Conservation (phyloP, 2,329 filamentous ascomycete genomes). For the Beauveria asiatica region DNA sequence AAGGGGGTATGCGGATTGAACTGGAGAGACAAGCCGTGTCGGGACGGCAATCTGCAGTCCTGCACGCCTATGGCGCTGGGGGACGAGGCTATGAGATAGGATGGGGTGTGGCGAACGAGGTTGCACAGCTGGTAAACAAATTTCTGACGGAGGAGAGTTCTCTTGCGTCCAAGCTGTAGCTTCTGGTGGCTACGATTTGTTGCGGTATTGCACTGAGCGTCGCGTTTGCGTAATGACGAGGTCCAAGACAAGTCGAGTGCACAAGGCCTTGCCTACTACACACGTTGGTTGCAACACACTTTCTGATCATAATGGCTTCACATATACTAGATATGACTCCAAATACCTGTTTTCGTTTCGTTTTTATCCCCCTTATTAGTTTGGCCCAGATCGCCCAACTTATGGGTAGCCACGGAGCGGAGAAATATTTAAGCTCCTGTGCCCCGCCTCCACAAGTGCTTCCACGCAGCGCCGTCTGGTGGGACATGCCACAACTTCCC, state of each 20-base stretch:
- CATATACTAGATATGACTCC: neutral
- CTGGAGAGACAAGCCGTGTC: neutral
- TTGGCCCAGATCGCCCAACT: neutral
- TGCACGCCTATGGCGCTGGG: slow-evolving; percentile 53
- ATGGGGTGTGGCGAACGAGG: slow-evolving; percentile 49
- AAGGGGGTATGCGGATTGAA: slow-evolving; percentile 30
- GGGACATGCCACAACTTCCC: slow-evolving; percentile 12
- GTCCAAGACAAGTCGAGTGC: neutral
- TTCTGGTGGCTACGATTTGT: too few species aligned
- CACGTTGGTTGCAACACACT: neutral
- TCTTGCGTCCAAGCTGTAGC: neutral
- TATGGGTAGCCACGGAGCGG: slow-evolving; percentile 4
- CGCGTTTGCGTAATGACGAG: neutral
- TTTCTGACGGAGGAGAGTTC: neutral
- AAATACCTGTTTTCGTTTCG: neutral
- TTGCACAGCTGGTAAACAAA: slow-evolving; percentile 20
- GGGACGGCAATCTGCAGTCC: slow-evolving; percentile 9
- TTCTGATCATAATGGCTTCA: neutral
- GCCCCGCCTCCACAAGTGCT: slow-evolving; percentile 11
- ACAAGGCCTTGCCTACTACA: neutral
- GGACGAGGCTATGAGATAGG: slow-evolving; percentile 55
- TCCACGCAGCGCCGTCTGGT: neutral
- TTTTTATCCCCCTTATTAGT: neutral
- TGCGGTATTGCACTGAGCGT: too few species aligned
- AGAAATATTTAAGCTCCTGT: slow-evolving; percentile 11